These are phyloP conservation scores for Cynara cardunculus DNA, from an alignment of 129 eudicot genomes.

Conservation along the genomic window DNA sequence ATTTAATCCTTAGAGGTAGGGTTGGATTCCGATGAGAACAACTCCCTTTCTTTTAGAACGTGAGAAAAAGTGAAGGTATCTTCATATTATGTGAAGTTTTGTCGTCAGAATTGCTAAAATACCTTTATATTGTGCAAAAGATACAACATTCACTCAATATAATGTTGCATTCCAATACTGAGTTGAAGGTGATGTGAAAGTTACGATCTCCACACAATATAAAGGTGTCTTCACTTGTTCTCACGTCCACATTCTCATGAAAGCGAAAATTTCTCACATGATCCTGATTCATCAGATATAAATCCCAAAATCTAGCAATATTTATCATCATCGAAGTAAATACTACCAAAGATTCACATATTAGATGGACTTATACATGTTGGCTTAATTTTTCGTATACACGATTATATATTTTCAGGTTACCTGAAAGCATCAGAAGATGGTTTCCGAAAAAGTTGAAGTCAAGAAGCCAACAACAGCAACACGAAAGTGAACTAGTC, in stretches of 20 bases:
- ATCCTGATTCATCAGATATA: background rate
- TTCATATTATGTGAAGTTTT: background rate
- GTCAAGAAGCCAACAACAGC: constrained; percentile 64
- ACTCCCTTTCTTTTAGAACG: background rate
- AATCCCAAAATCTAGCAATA: background rate
- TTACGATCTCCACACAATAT: background rate
- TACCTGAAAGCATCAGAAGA: constrained; percentile 73
- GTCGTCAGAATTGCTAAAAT: background rate
- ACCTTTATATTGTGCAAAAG: background rate
- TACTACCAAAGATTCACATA: background rate
- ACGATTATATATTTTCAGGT: constrained; percentile 34
- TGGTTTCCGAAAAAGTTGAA: constrained; percentile 63
- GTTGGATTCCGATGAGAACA: background rate
- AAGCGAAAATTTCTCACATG: background rate
- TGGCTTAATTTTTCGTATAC: background rate
- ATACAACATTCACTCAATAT: background rate
- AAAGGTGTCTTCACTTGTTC: background rate
- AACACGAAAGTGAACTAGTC: constrained; percentile 80
- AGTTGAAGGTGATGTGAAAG: background rate
- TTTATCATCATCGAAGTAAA: background rate
- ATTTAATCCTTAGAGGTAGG: background rate
- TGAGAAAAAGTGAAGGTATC: background rate
- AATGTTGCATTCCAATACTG: background rate
- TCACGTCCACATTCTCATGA: background rate
- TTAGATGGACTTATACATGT: background rate